These are phyloP conservation scores for Pseudogymnoascus sp. DNA, from an alignment of 2,329 filamentous ascomycete genomes.

Conservation along the genomic window DNA sequence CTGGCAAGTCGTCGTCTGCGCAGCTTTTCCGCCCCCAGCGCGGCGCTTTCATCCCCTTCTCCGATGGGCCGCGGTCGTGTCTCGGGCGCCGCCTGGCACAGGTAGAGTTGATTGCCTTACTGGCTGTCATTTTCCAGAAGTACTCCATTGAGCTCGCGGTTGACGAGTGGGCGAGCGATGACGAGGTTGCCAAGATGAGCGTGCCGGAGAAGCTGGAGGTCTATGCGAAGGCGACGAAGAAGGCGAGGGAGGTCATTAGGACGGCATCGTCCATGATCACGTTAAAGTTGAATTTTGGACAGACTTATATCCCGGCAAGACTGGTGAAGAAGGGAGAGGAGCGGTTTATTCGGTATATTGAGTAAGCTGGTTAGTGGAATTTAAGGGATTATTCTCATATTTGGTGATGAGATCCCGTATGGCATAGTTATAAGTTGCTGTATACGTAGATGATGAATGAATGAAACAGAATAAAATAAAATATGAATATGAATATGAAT, in stretches of 20 bases:
- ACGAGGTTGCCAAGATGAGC: constrained; percentile 45
- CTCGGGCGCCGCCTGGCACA: constrained; percentile 50
- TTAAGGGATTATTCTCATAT: not conserved
- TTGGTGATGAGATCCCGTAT: not conserved
- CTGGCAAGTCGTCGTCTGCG: constrained; percentile 51
- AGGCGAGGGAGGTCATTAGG: constrained; percentile 43
- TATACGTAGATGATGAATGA: not conserved
- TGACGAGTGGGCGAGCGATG: constrained; percentile 46
- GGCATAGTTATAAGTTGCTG: not conserved
- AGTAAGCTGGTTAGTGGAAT: constrained; percentile 12
- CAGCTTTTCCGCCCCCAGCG: constrained; percentile 40
- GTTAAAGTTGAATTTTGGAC: constrained; percentile 55
- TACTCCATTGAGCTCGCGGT: constrained; percentile 53
- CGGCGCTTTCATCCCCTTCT: constrained; percentile 51
- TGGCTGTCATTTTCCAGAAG: constrained; percentile 47
- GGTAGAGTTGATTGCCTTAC: constrained; percentile 47
- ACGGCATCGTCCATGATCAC: constrained; percentile 58
- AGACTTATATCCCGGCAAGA: constrained; percentile 50
- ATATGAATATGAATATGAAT: too few relatives aligned
- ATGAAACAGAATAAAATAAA: not conserved
- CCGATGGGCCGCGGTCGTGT: constrained; percentile 48
- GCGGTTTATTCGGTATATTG: constrained; percentile 44
- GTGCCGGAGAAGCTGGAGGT: constrained; percentile 38
- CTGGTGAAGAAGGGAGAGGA: constrained; percentile 62
- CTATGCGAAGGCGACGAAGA: constrained; percentile 52